Conservation (phyloP, 2,329 filamentous ascomycete genomes). For the Curvularia lunata region DNA sequence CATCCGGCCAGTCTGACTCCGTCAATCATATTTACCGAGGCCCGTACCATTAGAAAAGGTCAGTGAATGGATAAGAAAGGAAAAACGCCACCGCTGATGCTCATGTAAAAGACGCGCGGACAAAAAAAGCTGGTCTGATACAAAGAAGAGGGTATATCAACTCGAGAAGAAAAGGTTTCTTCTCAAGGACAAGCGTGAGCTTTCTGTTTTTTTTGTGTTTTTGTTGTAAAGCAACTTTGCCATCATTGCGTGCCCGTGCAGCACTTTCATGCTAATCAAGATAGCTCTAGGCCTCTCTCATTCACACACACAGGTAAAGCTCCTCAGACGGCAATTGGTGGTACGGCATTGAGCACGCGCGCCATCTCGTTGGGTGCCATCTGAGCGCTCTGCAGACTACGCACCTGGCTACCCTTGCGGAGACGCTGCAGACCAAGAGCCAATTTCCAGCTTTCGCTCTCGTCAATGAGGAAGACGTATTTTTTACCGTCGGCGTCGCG, state of each 20-base stretch:
- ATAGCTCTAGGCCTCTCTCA: background rate
- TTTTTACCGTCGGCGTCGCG: conserved; percentile 66
- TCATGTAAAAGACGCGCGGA: conserved; percentile 1
- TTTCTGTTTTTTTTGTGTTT: background rate
- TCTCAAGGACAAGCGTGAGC: background rate
- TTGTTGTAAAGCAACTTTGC: background rate
- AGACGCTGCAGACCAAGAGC: conserved; percentile 64
- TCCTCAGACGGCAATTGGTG: conserved; percentile 23
- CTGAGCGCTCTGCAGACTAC: conserved; percentile 60
- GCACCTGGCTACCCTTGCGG: conserved; percentile 62
- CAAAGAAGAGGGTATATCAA: conserved; percentile 3
- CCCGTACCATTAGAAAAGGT: background rate
- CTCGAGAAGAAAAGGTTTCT: background rate
- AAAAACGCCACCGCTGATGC: conserved; percentile 4
- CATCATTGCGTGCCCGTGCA: background rate
- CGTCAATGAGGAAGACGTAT: conserved; percentile 66
- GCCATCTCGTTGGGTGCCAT: conserved; percentile 57
- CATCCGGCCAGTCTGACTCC: too few relatives aligned
- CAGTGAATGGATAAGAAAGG: background rate
- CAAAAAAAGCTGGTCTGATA: background rate
- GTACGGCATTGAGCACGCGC: conserved; percentile 45
- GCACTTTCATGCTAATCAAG: background rate
- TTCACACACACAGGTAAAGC: background rate
- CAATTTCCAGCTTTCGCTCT: conserved; percentile 68
- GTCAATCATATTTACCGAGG: too few relatives aligned